Conservation (phyloP, 352 stramenopile genomes). For the Globisporangium camurandrum region DNA sequence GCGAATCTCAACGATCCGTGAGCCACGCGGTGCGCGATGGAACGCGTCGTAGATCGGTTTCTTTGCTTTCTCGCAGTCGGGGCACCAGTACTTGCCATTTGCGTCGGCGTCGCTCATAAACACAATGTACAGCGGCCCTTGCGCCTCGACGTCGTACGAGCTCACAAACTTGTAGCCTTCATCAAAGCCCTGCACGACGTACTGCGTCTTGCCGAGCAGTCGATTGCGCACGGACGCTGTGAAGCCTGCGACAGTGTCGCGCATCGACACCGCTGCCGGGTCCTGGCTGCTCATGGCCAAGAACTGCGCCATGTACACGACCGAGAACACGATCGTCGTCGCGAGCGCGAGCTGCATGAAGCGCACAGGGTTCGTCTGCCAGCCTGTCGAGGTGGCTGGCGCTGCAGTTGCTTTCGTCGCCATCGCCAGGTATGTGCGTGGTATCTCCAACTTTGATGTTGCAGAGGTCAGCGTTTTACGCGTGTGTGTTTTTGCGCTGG, state of each 20-base stretch:
- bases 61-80: slow-evolving; percentile 54
- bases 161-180: slow-evolving; percentile 67
- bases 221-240: slow-evolving; percentile 27
- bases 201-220: slow-evolving; percentile 40
- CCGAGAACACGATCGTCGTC: slow-evolving; percentile 44
- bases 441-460: no score
- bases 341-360: slow-evolving; percentile 68
- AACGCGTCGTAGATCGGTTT: slow-evolving; percentile 52
- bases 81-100: slow-evolving; percentile 75
- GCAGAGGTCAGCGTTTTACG: no score
- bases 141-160: slow-evolving; percentile 54
- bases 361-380: slow-evolving; percentile 35
- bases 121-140: slow-evolving; percentile 65
- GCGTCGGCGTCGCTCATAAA: slow-evolving; percentile 68
- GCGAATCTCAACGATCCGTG: slow-evolving; percentile 63
- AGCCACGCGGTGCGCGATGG: slow-evolving; percentile 45
- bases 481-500: no score
- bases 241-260: slow-evolving; percentile 15
- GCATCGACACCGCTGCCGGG: background rate
- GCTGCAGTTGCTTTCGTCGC: slow-evolving; percentile 7
- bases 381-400: background rate
- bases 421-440: no score
- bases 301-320: slow-evolving; percentile 71
- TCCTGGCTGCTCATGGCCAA: slow-evolving; percentile 28
- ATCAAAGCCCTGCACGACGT: slow-evolving; percentile 63